Percentiles rank a stretch among this genome's conserved stretches.
These are phyloP conservation scores for Linnemannia exigua DNA, from an alignment of 192 early-diverging fungal species.

Conservation along the genomic window DNA sequence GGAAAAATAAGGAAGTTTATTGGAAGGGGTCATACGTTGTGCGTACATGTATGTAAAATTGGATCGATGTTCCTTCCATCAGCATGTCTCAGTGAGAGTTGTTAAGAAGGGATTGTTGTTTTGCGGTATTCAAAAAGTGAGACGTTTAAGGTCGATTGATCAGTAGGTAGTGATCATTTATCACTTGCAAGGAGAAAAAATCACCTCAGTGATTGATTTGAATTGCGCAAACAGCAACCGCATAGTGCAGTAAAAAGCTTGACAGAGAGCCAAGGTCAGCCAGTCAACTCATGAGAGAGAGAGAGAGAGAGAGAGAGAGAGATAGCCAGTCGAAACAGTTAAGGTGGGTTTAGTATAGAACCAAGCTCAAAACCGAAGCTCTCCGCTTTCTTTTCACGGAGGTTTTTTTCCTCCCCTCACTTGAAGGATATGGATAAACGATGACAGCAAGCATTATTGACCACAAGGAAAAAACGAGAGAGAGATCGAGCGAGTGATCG, in stretches of 20 bases:
- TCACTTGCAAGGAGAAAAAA: too few relatives aligned
- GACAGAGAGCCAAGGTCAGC: not conserved
- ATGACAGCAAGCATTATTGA: not conserved
- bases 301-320: not conserved
- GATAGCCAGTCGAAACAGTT: not conserved
- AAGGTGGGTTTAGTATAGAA: not conserved
- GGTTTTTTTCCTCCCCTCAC: not conserved
- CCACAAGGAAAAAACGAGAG: not conserved
- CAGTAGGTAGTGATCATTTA: too few relatives aligned
- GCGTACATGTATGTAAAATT: too few relatives aligned
- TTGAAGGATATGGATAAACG: not conserved
- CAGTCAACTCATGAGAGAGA: not conserved
- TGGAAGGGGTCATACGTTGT: not conserved
- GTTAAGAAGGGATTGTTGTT: too few relatives aligned
- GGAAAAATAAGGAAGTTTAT: not conserved
- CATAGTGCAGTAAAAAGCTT: too few relatives aligned
- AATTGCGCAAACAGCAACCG: too few relatives aligned
- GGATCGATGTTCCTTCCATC: too few relatives aligned
- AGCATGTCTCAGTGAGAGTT: too few relatives aligned
- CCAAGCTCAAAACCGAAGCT: not conserved
- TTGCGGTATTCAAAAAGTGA: too few relatives aligned
- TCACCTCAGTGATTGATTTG: too few relatives aligned
- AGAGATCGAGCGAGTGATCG: not conserved
- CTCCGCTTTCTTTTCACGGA: not conserved
- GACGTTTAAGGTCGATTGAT: too few relatives aligned